Conservation (phyloP, 306 rosid species). For the Cicer arietinum region DNA sequence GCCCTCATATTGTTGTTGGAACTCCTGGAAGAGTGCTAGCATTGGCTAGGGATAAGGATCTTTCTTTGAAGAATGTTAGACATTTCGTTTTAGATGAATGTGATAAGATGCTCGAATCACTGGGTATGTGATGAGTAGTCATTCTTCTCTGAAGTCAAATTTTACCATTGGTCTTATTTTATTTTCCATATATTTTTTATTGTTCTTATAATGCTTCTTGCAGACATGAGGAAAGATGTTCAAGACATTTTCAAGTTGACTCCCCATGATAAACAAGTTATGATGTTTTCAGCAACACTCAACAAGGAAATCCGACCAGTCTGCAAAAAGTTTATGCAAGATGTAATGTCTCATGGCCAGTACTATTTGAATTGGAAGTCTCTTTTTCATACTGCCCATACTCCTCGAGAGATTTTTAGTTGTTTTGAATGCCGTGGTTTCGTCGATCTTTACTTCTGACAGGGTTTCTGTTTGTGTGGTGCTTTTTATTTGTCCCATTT, state of each 20-base stretch:
- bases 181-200: slow-evolving; percentile 16
- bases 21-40: slow-evolving; percentile 97
- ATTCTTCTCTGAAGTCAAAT: neutral
- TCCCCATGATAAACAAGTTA: slow-evolving; percentile 98
- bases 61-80: slow-evolving; percentile 88
- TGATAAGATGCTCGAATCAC: slow-evolving; percentile 98
- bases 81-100: slow-evolving; percentile 97
- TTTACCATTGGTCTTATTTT: neutral
- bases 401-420: slow-evolving; percentile 57
- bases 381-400: slow-evolving; percentile 69
- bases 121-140: slow-evolving; percentile 59
- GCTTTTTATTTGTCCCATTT: slow-evolving; percentile 35
- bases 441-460: slow-evolving; percentile 42
- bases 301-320: slow-evolving; percentile 99
- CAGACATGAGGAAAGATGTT: slow-evolving; percentile 99
- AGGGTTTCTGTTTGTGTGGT: slow-evolving; percentile 33
- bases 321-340: slow-evolving; percentile 99
- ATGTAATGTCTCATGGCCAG: slow-evolving; percentile 97
- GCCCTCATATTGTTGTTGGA: slow-evolving; percentile 99
- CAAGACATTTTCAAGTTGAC: slow-evolving; percentile 99
- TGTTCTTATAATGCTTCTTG: slow-evolving; percentile 37
- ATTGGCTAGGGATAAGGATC: slow-evolving; percentile 84
- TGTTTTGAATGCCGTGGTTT: slow-evolving; percentile 52
- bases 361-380: slow-evolving; percentile 84
- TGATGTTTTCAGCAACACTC: slow-evolving; percentile 99